Conservation (phyloP, 73 alveolate species). For the Tetrahymena borealis region DNA sequence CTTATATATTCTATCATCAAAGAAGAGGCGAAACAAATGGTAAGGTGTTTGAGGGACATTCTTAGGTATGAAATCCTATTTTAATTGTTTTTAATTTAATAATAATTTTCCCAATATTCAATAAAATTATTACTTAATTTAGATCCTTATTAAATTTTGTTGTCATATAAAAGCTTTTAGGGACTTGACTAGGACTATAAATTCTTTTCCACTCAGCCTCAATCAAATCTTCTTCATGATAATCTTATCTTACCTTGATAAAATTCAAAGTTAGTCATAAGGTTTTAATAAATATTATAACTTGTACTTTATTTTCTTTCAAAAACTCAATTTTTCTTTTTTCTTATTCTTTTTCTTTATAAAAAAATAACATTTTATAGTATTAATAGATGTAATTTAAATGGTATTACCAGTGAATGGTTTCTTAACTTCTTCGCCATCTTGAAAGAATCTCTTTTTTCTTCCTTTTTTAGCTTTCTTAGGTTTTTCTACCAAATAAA, state of each 20-base stretch:
- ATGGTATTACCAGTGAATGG: not conserved
- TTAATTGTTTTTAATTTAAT: no score
- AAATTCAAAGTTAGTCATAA: not conserved
- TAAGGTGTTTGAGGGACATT: constrained; percentile 9
- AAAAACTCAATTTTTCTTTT: constrained; percentile 13
- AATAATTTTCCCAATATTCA: not conserved
- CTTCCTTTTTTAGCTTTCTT: constrained; percentile 21
- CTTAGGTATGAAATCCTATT: not conserved
- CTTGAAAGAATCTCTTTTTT: not conserved
- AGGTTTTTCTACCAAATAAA: constrained; percentile 18
- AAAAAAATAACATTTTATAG: not conserved
- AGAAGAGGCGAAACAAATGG: constrained; percentile 26
- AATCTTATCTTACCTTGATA: not conserved
- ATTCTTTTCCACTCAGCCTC: constrained; percentile 9
- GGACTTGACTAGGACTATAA: constrained; percentile 15
- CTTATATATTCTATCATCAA: constrained; percentile 23
- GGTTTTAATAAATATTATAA: not conserved
- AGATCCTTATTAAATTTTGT: not conserved
- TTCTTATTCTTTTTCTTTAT: constrained; percentile 9
- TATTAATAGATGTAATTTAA: not conserved
- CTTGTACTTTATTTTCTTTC: constrained; percentile 18
- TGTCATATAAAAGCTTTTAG: constrained; percentile 23
- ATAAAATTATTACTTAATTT: constrained; percentile 7
- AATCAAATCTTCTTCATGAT: constrained; percentile 19
- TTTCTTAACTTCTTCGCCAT: not conserved